A percentile compares a stretch with the other conserved stretches of the same genome.
Evolutionary conservation across 1,284 basidiomycete species (phyloP).

Genomic region (Malassezia furfur): DNA sequence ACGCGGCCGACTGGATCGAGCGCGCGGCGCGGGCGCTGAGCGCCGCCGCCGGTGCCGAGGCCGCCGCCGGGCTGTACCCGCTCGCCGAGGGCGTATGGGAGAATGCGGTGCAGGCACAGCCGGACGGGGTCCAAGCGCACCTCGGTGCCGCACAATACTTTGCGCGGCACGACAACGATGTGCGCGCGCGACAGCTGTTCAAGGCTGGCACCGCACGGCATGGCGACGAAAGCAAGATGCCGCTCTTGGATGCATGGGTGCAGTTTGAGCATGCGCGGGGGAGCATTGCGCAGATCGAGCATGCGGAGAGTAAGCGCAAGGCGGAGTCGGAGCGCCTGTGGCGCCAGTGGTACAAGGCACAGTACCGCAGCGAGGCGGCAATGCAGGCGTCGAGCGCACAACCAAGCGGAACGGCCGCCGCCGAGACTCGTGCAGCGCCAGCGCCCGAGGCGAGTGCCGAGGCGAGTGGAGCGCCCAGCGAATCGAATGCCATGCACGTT

Average conservation of each 20-base stretch:
- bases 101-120: constrained; percentile 24
- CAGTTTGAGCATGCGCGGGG: constrained; percentile 78
- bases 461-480: not conserved
- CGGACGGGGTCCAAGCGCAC: constrained; percentile 24
- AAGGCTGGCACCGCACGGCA: constrained; percentile 22
- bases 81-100: constrained; percentile 38
- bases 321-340: constrained; percentile 55
- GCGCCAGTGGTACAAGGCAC: constrained; percentile 49
- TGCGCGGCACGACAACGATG: constrained; percentile 22
- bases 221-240: constrained; percentile 50
- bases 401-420: no score
- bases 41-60: constrained; percentile 23
- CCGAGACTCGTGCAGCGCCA: not conserved
- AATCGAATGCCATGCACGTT: not conserved
- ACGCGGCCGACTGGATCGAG: constrained; percentile 34
- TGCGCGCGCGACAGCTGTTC: constrained; percentile 29
- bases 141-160: constrained; percentile 29
- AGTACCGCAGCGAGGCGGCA: not conserved
- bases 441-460: not conserved
- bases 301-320: constrained; percentile 50
- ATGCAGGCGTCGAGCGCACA: constrained; percentile 51
- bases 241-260: constrained; percentile 76
- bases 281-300: constrained; percentile 60
- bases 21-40: constrained; percentile 18
- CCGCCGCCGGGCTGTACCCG: constrained; percentile 23